These are phyloP conservation scores for Phalaenopsis hybrid DNA, from an alignment of 116 monocot genomes.

Conservation along the genomic window DNA sequence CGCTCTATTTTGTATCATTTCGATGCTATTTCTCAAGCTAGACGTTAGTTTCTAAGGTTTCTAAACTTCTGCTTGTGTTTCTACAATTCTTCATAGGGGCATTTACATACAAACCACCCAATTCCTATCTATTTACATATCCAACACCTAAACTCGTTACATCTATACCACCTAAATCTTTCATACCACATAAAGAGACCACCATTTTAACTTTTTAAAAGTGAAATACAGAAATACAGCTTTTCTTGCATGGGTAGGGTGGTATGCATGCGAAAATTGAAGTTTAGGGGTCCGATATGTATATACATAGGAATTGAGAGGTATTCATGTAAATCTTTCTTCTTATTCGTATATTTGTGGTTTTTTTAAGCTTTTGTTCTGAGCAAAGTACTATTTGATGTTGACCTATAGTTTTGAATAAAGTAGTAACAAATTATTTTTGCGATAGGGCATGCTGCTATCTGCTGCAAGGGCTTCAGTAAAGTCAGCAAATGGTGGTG, in stretches of 20 bases:
- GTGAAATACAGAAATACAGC: too few relatives aligned
- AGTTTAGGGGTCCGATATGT: too few relatives aligned
- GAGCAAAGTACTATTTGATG: neutral
- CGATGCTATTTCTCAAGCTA: neutral
- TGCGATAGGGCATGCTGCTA: conserved; percentile 32
- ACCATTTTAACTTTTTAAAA: too few relatives aligned
- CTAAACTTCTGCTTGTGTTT: neutral
- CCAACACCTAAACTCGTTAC: too few relatives aligned
- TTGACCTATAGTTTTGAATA: neutral
- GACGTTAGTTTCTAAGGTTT: neutral
- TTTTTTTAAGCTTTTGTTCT: neutral
- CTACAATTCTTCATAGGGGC: neutral
- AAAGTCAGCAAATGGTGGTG: conserved; percentile 14
- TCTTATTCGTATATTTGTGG: neutral
- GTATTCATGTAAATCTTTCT: too few relatives aligned
- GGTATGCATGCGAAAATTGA: too few relatives aligned
- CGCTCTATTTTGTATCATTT: neutral
- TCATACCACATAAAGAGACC: too few relatives aligned
- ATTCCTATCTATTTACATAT: too few relatives aligned
- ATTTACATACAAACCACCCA: too few relatives aligned
- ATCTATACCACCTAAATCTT: too few relatives aligned
- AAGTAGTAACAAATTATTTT: neutral
- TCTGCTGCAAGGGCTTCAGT: conserved; percentile 50
- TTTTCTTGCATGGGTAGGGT: too few relatives aligned
- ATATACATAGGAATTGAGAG: too few relatives aligned